These are phyloP conservation scores for Neonectria magnoliae DNA, from an alignment of 2,329 filamentous ascomycete species.

Conservation along the genomic window DNA sequence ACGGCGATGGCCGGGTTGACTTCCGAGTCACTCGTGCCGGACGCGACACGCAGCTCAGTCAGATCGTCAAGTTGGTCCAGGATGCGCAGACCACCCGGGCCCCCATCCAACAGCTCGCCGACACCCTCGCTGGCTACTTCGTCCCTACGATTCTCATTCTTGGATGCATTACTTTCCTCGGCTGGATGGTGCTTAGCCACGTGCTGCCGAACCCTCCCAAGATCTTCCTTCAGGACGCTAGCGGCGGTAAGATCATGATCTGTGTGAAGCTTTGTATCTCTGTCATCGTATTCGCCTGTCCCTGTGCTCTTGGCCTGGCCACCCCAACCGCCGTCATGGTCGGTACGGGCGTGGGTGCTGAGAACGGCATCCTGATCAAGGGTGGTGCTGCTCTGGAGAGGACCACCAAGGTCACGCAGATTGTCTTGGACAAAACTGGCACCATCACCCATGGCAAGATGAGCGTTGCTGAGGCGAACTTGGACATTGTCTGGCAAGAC, in stretches of 20 bases:
- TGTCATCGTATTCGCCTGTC: constrained; percentile 97
- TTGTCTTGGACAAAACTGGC: constrained; percentile 96
- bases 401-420: constrained; percentile 87
- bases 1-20: constrained; percentile 89
- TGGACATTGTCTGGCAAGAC: constrained; percentile 75
- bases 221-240: constrained; percentile 83
- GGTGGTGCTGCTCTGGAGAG: constrained; percentile 92
- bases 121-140: constrained; percentile 92
- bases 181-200: constrained; percentile 96
- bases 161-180: constrained; percentile 84
- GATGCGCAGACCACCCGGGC: constrained; percentile 94
- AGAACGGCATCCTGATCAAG: constrained; percentile 97
- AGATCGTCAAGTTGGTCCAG: constrained; percentile 98
- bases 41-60: constrained; percentile 94
- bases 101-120: constrained; percentile 92
- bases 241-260: constrained; percentile 94
- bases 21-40: constrained; percentile 93
- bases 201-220: constrained; percentile 83
- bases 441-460: constrained; percentile 96
- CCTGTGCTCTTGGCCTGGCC: constrained; percentile 93
- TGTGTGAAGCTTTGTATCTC: constrained; percentile 98
- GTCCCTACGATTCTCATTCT: constrained; percentile 89
- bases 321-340: constrained; percentile 99
- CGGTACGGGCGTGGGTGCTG: constrained; percentile 94
- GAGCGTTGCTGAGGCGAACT: constrained; percentile 80